These are phyloP conservation scores for Fomitopsis betulina DNA, from an alignment of 1,284 basidiomycete species.

Conservation along the genomic window DNA sequence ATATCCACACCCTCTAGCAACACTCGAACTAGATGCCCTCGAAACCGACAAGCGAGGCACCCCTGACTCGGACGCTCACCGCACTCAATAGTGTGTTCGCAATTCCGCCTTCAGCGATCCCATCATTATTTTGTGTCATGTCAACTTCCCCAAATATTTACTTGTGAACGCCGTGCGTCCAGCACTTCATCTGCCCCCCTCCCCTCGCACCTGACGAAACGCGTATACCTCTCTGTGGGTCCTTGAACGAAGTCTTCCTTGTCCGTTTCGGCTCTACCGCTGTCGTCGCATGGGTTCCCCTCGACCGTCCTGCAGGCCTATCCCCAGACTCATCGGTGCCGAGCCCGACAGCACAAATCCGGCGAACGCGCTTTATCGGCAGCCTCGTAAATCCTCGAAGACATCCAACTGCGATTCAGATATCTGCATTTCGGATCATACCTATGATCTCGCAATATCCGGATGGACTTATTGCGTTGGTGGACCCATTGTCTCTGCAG, in stretches of 20 bases:
- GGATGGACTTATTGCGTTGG: background rate
- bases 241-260: background rate
- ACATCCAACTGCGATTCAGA: no score
- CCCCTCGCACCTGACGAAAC: background rate
- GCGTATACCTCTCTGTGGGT: background rate
- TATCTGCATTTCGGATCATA: background rate
- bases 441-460: background rate
- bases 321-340: background rate
- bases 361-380: background rate
- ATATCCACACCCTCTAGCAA: no score
- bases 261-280: background rate
- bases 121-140: no score
- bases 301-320: background rate
- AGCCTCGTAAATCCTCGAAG: no score
- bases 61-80: no score
- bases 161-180: background rate
- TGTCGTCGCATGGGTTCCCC: background rate
- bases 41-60: no score
- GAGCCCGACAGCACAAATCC: background rate
- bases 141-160: background rate
- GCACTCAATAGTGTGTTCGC: no score
- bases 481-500: background rate
- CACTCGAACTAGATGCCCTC: no score
- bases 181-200: background rate
- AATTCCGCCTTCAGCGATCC: no score